Percentiles rank a stretch among this genome's conserved stretches.
phyloP scores from a whole-genome alignment of 148 eudicot genomes.

The Nyssa sinensis region DNA sequence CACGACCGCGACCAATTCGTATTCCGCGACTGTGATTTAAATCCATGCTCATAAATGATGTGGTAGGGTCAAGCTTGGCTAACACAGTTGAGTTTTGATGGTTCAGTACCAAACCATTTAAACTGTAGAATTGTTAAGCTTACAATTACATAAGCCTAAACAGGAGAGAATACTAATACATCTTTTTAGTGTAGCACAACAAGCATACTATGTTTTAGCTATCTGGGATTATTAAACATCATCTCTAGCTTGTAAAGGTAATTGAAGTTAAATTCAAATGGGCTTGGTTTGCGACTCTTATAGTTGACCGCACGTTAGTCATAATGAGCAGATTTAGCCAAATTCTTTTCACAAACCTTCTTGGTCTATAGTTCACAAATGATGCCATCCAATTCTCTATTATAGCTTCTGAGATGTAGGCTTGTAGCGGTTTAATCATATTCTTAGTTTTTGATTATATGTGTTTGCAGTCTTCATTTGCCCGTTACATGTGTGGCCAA shows the following conservation, averaged over 20 bases:
- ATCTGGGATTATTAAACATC: too few species aligned
- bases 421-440: not conserved
- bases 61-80: not conserved
- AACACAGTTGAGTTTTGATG: too few species aligned
- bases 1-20: too few species aligned
- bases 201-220: not conserved
- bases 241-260: not conserved
- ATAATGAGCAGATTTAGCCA: not conserved
- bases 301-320: not conserved
- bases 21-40: too few species aligned
- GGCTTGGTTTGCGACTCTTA: conserved; percentile 5
- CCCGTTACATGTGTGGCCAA: conserved; percentile 95
- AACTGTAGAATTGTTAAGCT: not conserved
- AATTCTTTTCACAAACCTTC: not conserved
- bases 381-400: not conserved
- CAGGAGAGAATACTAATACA: not conserved
- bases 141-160: not conserved
- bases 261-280: not conserved
- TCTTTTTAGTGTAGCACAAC: not conserved
- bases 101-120: too few species aligned
- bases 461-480: conserved; percentile 83
- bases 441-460: not conserved
- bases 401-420: not conserved
- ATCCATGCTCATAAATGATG: too few species aligned
- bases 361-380: not conserved